A percentile compares a stretch with the other conserved stretches of the same genome.
These are phyloP conservation scores for Chrysanthemum seticuspe DNA, from an alignment of 129 eudicot species.

Conservation along the genomic window DNA sequence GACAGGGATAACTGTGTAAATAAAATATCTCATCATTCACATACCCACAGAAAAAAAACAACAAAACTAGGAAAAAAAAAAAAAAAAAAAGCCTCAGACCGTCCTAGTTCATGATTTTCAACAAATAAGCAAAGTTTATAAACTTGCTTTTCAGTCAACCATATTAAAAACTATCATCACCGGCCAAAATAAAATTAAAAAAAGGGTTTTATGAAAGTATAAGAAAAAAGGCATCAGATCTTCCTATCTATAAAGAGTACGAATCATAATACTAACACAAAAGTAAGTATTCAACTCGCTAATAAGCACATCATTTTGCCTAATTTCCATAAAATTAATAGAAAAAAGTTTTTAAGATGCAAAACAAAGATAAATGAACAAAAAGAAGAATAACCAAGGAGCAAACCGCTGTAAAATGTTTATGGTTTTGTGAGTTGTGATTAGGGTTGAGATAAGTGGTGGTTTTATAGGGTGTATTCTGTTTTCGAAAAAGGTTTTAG, in stretches of 20 bases:
- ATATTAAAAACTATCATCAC: slow-evolving; percentile 41
- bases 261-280: slow-evolving; percentile 45
- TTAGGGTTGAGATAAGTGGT: background rate
- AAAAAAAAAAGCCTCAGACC: slow-evolving; percentile 66
- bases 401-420: background rate
- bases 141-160: slow-evolving; percentile 40
- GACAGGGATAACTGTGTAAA: slow-evolving; percentile 87
- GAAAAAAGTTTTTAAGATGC: background rate
- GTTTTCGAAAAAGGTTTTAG: slow-evolving; percentile 17
- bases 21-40: slow-evolving; percentile 55
- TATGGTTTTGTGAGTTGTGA: slow-evolving; percentile 19
- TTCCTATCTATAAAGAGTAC: slow-evolving; percentile 77
- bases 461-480: slow-evolving; percentile 23
- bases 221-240: slow-evolving; percentile 63
- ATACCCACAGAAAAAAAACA: slow-evolving; percentile 9
- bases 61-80: too few relatives aligned
- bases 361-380: too few relatives aligned
- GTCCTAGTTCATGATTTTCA: slow-evolving; percentile 79
- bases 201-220: background rate
- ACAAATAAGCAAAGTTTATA: slow-evolving; percentile 30
- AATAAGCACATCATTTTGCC: slow-evolving; percentile 56
- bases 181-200: slow-evolving; percentile 26
- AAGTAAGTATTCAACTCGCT: slow-evolving; percentile 47
- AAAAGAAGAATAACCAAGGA: background rate
- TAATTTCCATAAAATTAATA: background rate